These are phyloP conservation scores for Pezizomycotina sp. DNA, from an alignment of 2,329 filamentous ascomycete genomes.

Conservation along the genomic window DNA sequence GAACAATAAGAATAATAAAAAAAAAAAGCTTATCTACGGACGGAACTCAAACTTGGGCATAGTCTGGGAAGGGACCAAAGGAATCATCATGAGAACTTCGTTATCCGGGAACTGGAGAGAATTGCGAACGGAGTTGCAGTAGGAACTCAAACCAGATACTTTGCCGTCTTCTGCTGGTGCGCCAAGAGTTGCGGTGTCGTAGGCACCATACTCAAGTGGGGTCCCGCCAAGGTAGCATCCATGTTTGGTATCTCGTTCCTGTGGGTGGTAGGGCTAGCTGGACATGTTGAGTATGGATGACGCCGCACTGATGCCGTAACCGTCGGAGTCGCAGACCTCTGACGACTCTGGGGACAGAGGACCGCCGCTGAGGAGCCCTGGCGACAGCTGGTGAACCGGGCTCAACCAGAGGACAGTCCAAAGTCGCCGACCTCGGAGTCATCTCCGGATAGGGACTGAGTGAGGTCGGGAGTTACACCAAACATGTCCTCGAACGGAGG, in stretches of 20 bases:
- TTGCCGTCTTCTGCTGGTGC: background rate
- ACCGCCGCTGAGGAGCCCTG: conserved; percentile 23
- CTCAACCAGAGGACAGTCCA: conserved; percentile 29
- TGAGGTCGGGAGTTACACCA: conserved; percentile 33
- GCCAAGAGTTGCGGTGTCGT: background rate
- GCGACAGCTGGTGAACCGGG: conserved; percentile 31
- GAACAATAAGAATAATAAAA: too few relatives aligned
- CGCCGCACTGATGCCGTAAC: conserved; percentile 36
- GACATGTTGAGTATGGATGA: conserved; percentile 36
- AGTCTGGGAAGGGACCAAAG: too few relatives aligned
- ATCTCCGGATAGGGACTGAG: conserved; percentile 47
- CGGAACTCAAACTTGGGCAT: too few relatives aligned
- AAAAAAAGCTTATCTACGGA: too few relatives aligned
- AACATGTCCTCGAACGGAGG: conserved; percentile 29
- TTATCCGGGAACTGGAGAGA: conserved; percentile 16
- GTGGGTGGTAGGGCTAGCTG: conserved; percentile 25
- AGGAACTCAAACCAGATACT: conserved; percentile 1
- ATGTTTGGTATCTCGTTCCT: background rate
- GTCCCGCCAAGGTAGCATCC: conserved; percentile 1
- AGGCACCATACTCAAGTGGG: background rate
- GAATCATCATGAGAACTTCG: conserved; percentile 19
- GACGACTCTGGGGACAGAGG: conserved; percentile 29
- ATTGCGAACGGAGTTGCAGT: too few relatives aligned
- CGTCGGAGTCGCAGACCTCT: conserved; percentile 32
- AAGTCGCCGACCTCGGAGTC: conserved; percentile 51